Percentiles rank a stretch among this genome's conserved stretches.
Conservation (phyloP, 2,329 filamentous ascomycete genomes). For the Aspergillus pseudonomiae region DNA sequence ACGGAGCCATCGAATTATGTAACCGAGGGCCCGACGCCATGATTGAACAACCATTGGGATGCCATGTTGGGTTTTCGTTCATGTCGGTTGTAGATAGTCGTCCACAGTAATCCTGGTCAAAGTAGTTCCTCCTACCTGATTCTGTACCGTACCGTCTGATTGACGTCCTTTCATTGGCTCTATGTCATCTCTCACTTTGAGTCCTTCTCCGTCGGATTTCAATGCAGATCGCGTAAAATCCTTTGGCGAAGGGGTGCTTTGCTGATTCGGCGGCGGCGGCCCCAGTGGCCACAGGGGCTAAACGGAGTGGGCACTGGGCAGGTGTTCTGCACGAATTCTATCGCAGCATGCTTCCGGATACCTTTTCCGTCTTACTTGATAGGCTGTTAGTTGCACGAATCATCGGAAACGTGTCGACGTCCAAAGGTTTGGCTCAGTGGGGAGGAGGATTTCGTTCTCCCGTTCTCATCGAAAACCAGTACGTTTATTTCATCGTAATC, state of each 20-base stretch:
- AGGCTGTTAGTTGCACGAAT: constrained; percentile 5
- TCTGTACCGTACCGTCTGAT: not conserved
- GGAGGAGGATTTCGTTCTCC: not conserved
- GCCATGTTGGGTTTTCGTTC: not conserved
- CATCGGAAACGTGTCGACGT: not conserved
- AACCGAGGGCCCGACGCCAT: not conserved
- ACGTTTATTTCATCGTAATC: not conserved
- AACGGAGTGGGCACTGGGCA: not conserved
- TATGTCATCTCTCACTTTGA: not conserved
- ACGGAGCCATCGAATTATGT: constrained; percentile 1
- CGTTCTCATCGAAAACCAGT: not conserved
- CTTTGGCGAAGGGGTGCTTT: not conserved
- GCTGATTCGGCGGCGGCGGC: constrained; percentile 6
- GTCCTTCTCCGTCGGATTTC: not conserved
- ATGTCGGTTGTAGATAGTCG: not conserved
- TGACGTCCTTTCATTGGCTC: not conserved
- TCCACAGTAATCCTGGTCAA: not conserved
- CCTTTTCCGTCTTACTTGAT: constrained; percentile 12
- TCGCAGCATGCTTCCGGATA: constrained; percentile 11
- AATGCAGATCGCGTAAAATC: not conserved
- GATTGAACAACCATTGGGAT: not conserved
- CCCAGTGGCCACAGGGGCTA: not conserved
- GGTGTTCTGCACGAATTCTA: constrained; percentile 16
- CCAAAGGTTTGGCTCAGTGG: constrained; percentile 8
- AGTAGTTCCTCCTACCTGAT: not conserved